Base-by-base conservation (phyloP, 75 land plant genomes). In the Selaginella tamariscina region DNA sequence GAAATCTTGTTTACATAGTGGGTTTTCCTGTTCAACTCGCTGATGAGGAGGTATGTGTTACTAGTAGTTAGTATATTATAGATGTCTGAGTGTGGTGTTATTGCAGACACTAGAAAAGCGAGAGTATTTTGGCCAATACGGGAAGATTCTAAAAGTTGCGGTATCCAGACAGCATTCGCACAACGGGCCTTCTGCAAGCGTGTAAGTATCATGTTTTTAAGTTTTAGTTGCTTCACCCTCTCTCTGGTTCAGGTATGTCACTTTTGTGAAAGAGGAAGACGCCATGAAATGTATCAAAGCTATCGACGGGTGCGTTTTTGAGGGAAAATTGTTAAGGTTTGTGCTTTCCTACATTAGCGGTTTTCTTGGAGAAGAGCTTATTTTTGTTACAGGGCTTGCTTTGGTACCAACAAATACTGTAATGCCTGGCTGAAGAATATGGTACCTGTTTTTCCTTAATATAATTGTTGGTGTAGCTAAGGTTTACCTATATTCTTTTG, bases 401-500 rank as follows among this genome's bases (percentile, higher is more conserved):
- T 84, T 86, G 93, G 93, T 27, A 89, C 93, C 13, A 86, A 88
- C 59, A 89, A 89, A 57, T 89, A 89, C 65, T 89, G 93, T 71
- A 89, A 89, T 77, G 76, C 84, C 11, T 89, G 93, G 93, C 63
- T 89, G 70, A 89, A 83, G 71, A 88, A 82, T 66, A 72, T 82
- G 89, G 93, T 89, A 78, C 55, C 83, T 49, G n/a, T 33, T 0
- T 0, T 39, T 26, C 13, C 27, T 29, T 23, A 24, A 1, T 22
- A 8, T 27, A 27, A 24, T 70, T 80, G 30, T n/a, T 23, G 21
- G 23, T 56, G n/a, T 11, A 56, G 9, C 26, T 28, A 29, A 54
- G 44, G 28, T 31, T 20, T 22, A 21, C 9, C 22, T 20, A 29
- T 56, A 9, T 31, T 13, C 68, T 64, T 24, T 24, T 76, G 22